Conservation (phyloP, 148 eudicot species). For the Talinum fruticosum region DNA sequence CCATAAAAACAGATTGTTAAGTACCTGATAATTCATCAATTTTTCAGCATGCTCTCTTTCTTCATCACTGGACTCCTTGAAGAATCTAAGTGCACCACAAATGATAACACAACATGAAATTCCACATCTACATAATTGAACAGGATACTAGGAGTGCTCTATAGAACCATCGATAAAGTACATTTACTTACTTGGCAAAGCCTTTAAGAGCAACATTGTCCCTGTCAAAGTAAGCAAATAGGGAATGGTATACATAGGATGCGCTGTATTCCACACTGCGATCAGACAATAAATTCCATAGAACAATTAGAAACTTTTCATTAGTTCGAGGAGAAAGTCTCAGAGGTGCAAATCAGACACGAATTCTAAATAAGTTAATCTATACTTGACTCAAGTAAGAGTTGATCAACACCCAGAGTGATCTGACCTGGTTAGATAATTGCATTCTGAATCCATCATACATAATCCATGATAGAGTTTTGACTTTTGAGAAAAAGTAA, state of each 20-base stretch:
- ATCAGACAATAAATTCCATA: conserved; percentile 14
- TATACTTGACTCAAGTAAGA: background rate
- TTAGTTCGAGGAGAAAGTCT: background rate
- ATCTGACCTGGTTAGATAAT: background rate
- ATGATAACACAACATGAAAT: background rate
- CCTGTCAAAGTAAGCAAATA: conserved; percentile 81
- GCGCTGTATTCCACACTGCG: conserved; percentile 88
- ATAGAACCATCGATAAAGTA: background rate
- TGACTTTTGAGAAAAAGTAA: no score
- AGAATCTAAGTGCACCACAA: conserved; percentile 43
- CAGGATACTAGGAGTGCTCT: background rate
- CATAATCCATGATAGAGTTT: no score
- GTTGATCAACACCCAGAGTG: background rate
- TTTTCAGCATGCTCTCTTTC: conserved; percentile 92
- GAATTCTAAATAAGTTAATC: background rate
- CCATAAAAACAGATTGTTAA: background rate
- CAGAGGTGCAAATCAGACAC: background rate
- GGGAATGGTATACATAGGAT: conserved; percentile 80
- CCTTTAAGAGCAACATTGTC: conserved; percentile 86
- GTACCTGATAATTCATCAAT: conserved; percentile 82
- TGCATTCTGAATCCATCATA: background rate
- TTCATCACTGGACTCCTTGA: conserved; percentile 81
- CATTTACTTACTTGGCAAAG: conserved; percentile 65
- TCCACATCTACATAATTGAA: background rate
- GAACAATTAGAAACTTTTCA: background rate